Evolutionary conservation across 257 asterid species (phyloP), one percentile per base, ranked within the genome.

Genomic region (Jaltomata sinuosa): DNA sequence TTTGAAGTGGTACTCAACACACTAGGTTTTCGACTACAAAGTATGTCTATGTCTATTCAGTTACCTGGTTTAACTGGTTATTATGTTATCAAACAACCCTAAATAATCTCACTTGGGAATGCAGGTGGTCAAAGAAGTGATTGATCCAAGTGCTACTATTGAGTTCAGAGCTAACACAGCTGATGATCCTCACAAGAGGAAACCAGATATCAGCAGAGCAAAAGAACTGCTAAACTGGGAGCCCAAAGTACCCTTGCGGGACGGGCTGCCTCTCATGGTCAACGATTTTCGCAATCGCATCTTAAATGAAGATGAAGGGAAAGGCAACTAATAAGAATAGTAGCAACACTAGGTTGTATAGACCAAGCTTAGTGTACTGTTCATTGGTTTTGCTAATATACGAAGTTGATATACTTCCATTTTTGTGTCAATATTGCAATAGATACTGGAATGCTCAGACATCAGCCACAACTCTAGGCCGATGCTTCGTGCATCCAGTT

Each of bases 151-250:
- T 81, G 97, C 99, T 11, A 87, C 93, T 0, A 91, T 97, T 32
- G 98, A 90, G 80, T 95, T 92, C 90, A 95, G 71, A 88, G 90
- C 95, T 9, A 97, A 97, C 94, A 97, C 99, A 25, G 99, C 96
- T 55, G 99, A 97, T 81, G 99, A 94, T 88, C 99, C 99, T 84
- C 99, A 97, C 84, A 95, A 95, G 91, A 92, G 99, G 87, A 97
- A 97, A 84, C 99, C 99, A n/a, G 99, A 97, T 84, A 97, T 97
- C 38, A 90, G 87, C 89, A 95, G 93, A 88, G 99, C 99, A 62
- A 97, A 93, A 89, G 97, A 94, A 71, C 94, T 94, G 42, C 95
- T 97, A 78, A 92, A 97, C 86, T 97, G 99, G 99, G 99, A 97
- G 91, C 99, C 99, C 7, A 94, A 90, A 87, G 85, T 97, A 45